A percentile compares a stretch with the other conserved stretches of the same genome.
These are phyloP conservation scores for Starmerella bacillaris DNA, from an alignment of 805 yeast species.

Conservation along the genomic window DNA sequence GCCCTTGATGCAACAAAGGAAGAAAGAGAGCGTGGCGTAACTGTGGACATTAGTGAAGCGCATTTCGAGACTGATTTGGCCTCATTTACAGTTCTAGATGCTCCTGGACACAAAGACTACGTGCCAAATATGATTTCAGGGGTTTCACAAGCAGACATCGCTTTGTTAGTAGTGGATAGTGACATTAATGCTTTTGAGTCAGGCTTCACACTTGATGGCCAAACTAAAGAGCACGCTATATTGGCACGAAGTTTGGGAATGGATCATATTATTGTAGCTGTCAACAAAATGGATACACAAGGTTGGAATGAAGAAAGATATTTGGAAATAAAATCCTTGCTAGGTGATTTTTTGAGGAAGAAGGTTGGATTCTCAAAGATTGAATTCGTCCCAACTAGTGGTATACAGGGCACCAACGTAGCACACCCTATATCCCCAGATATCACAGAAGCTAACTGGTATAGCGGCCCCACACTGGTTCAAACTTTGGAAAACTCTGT, in stretches of 20 bases:
- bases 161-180: constrained; percentile 53
- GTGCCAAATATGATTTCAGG: constrained; percentile 80
- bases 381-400: constrained; percentile 49
- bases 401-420: constrained; percentile 49
- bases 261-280: constrained; percentile 39
- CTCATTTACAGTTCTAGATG: constrained; percentile 56
- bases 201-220: constrained; percentile 50
- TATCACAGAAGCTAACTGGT: constrained; percentile 24
- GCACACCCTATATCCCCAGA: too few species aligned
- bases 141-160: constrained; percentile 59
- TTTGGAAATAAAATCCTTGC: constrained; percentile 31
- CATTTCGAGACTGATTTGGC: constrained; percentile 39
- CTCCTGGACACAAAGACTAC: constrained; percentile 71
- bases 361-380: constrained; percentile 36
- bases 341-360: constrained; percentile 33
- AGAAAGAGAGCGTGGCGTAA: constrained; percentile 59
- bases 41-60: constrained; percentile 59
- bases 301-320: constrained; percentile 40
- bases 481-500: constrained; percentile 20
- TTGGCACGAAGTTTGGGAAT: constrained; percentile 52
- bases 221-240: constrained; percentile 60
- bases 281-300: constrained; percentile 54
- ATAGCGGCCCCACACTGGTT: constrained; percentile 29
- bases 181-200: constrained; percentile 50
- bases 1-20: constrained; percentile 65